These are phyloP conservation scores for Sorghum bicolor DNA, from an alignment of 176 grass and related monocot genomes.

Conservation along the genomic window DNA sequence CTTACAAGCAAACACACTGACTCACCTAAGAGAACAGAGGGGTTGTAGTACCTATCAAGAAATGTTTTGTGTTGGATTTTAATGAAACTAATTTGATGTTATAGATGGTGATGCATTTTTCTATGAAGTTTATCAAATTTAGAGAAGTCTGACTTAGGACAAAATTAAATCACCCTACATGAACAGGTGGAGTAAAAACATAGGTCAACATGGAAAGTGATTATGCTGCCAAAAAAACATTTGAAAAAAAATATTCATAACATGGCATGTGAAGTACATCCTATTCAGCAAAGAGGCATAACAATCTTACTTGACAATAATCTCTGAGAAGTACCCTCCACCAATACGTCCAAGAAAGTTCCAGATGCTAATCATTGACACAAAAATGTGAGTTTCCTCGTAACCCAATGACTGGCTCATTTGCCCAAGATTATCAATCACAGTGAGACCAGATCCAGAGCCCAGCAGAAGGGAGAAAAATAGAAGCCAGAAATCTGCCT, in stretches of 20 bases:
- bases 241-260: neutral
- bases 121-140: neutral
- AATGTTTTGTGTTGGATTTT: neutral
- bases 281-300: constrained; percentile 17
- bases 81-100: neutral
- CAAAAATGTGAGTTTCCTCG: constrained; percentile 71
- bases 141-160: neutral
- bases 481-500: constrained; percentile 89
- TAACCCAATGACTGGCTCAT: constrained; percentile 88
- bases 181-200: neutral
- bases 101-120: neutral
- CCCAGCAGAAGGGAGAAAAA: constrained; percentile 85
- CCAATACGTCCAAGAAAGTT: constrained; percentile 90
- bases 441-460: constrained; percentile 82
- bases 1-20: neutral
- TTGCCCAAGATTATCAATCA: constrained; percentile 93
- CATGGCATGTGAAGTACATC: neutral
- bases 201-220: neutral
- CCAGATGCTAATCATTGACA: constrained; percentile 96
- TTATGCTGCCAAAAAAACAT: neutral
- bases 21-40: neutral
- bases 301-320: constrained; percentile 74
- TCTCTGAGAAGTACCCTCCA: constrained; percentile 86
- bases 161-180: neutral
- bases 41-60: neutral